phyloP scores from a whole-genome alignment of 2,329 filamentous ascomycete genomes.

The Cytospora piceicola region DNA sequence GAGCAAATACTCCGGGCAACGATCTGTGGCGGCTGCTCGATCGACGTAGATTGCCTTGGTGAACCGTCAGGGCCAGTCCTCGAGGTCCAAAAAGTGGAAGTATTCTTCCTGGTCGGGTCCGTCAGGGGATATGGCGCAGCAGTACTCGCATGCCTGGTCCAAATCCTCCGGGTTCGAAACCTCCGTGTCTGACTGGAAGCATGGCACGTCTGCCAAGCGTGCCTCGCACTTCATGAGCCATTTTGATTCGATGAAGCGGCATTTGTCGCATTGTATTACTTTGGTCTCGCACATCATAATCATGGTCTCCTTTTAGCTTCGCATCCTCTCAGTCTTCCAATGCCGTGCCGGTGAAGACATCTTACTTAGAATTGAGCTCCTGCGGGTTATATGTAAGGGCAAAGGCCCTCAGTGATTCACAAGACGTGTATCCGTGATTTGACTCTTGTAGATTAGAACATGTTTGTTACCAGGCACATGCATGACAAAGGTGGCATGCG shows the following conservation, averaged over 20 bases:
- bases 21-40: background rate
- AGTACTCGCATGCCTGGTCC: slow-evolving; percentile 13
- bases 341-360: background rate
- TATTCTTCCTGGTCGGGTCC: background rate
- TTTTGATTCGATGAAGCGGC: slow-evolving; percentile 11
- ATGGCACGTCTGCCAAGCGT: background rate
- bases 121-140: background rate
- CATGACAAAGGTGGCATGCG: background rate
- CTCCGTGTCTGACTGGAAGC: background rate
- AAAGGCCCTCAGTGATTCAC: background rate
- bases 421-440: background rate
- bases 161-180: background rate
- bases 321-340: too few relatives aligned
- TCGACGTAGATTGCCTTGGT: background rate
- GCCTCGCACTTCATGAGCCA: slow-evolving; percentile 5
- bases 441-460: background rate
- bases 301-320: background rate
- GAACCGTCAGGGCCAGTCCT: background rate
- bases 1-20: slow-evolving; percentile 1
- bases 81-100: slow-evolving; percentile 1
- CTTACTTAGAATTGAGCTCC: background rate
- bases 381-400: background rate
- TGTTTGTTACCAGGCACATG: background rate
- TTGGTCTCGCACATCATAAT: slow-evolving; percentile 5
- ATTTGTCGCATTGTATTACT: background rate